A percentile compares a stretch with the other conserved stretches of the same genome.
These are phyloP conservation scores for Samsoniella hepiali DNA, from an alignment of 2,329 filamentous ascomycete genomes.

Conservation along the genomic window DNA sequence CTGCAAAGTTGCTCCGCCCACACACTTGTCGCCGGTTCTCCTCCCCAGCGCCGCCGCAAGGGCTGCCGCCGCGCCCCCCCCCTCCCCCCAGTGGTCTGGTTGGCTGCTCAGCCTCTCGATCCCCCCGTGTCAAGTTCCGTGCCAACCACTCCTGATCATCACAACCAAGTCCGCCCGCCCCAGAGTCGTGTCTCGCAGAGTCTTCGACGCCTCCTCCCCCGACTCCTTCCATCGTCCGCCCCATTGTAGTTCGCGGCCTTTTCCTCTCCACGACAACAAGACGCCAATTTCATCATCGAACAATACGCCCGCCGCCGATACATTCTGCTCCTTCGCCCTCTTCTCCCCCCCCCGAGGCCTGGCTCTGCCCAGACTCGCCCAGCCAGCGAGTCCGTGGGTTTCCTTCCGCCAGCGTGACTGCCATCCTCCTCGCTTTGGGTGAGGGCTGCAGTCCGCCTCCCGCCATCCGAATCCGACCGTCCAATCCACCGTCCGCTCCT, in stretches of 20 bases:
- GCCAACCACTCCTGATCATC: slow-evolving; percentile 18
- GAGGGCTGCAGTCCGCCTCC: slow-evolving; percentile 14
- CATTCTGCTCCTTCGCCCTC: neutral
- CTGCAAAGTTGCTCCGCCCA: neutral
- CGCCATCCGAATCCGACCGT: neutral
- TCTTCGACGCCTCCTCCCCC: neutral
- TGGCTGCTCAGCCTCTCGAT: slow-evolving; percentile 16
- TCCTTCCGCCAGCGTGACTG: slow-evolving; percentile 13
- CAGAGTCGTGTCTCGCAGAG: slow-evolving; percentile 1
- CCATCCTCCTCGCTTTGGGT: slow-evolving; percentile 6
- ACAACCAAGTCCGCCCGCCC: neutral
- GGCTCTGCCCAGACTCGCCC: slow-evolving; percentile 15
- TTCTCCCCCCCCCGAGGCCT: neutral
- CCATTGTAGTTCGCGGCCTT: neutral
- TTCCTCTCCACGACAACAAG: neutral
- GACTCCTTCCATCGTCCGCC: neutral
- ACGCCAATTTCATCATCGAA: neutral
- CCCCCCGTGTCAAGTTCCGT: slow-evolving; percentile 17
- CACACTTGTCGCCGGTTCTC: neutral
- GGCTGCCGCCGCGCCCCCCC: neutral
- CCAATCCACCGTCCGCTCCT: neutral
- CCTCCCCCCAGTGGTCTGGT: neutral
- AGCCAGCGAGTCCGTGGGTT: slow-evolving; percentile 14
- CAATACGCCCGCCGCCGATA: neutral
- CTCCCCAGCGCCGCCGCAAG: neutral